Percentiles rank a stretch among this genome's conserved stretches.
These are phyloP conservation scores for Cordyceps pruinosa DNA, from an alignment of 2,329 filamentous ascomycete genomes.

Conservation along the genomic window DNA sequence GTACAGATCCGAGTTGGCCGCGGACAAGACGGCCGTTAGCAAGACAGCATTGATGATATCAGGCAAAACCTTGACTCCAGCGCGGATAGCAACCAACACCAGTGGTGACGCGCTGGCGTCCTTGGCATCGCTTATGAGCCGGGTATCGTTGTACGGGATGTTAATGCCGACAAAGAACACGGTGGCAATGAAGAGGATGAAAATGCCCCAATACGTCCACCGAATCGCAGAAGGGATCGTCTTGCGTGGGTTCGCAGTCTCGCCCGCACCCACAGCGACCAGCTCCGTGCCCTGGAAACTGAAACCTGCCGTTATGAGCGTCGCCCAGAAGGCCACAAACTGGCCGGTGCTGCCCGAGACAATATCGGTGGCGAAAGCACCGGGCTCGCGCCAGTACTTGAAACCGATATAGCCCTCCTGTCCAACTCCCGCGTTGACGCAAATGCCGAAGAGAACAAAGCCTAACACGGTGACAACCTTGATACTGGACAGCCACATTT, in stretches of 20 bases:
- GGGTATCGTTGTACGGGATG: constrained; percentile 54
- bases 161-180: constrained; percentile 67
- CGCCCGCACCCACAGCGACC: constrained; percentile 71
- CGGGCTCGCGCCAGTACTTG: constrained; percentile 61
- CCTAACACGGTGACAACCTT: constrained; percentile 70
- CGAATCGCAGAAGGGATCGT: constrained; percentile 66
- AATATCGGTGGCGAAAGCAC: constrained; percentile 59
- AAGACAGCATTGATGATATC: constrained; percentile 73
- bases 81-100: constrained; percentile 52
- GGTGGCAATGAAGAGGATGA: constrained; percentile 58
- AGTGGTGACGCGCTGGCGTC: constrained; percentile 61
- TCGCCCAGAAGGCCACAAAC: constrained; percentile 64
- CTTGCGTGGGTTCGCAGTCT: constrained; percentile 65
- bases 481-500: constrained; percentile 72
- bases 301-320: constrained; percentile 62
- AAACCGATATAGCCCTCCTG: constrained; percentile 67
- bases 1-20: constrained; percentile 72
- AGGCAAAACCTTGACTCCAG: constrained; percentile 57
- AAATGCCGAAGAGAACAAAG: constrained; percentile 71
- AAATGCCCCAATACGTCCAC: constrained; percentile 69
- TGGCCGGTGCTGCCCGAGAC: constrained; percentile 47
- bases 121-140: constrained; percentile 43
- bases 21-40: constrained; percentile 69
- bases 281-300: constrained; percentile 68
- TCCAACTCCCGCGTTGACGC: constrained; percentile 65